Percentiles rank a stretch among this genome's conserved stretches.
Evolutionary conservation across 129 eudicot species (phyloP).

Genomic region (Saussurea involucrata): DNA sequence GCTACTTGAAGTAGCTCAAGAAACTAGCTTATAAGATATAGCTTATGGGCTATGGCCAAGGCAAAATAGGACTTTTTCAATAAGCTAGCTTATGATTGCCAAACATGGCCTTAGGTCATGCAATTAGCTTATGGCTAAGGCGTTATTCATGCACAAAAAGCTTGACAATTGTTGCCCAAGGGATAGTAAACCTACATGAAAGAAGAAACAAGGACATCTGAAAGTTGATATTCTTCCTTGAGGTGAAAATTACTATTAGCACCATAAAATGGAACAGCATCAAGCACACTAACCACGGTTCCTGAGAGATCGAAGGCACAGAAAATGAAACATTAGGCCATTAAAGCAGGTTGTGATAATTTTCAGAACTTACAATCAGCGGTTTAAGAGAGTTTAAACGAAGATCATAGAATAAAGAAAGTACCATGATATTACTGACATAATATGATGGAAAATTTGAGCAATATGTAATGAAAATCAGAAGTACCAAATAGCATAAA

Average conservation of each 20-base stretch:
- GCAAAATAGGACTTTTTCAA: not conserved
- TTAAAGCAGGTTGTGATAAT: not conserved
- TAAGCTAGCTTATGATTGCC: not conserved
- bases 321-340: not conserved
- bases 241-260: constrained; percentile 51
- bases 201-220: constrained; percentile 93
- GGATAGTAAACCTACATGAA: constrained; percentile 51
- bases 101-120: not conserved
- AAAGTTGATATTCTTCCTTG: constrained; percentile 85
- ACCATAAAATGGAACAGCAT: constrained; percentile 58
- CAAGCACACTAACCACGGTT: constrained; percentile 83
- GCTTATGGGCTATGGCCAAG: not conserved
- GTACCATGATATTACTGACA: constrained; percentile 2
- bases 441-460: not conserved
- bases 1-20: too few relatives aligned
- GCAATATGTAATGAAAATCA: not conserved
- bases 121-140: not conserved
- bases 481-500: not conserved
- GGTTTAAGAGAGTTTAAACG: not conserved
- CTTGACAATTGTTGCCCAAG: not conserved
- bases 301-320: constrained; percentile 43
- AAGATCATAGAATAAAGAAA: not conserved
- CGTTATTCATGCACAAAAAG: not conserved
- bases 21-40: not conserved
- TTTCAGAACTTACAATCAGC: not conserved